Conservation (phyloP, 2,329 filamentous ascomycete species). For the Lecanoromycetidae sp. region DNA sequence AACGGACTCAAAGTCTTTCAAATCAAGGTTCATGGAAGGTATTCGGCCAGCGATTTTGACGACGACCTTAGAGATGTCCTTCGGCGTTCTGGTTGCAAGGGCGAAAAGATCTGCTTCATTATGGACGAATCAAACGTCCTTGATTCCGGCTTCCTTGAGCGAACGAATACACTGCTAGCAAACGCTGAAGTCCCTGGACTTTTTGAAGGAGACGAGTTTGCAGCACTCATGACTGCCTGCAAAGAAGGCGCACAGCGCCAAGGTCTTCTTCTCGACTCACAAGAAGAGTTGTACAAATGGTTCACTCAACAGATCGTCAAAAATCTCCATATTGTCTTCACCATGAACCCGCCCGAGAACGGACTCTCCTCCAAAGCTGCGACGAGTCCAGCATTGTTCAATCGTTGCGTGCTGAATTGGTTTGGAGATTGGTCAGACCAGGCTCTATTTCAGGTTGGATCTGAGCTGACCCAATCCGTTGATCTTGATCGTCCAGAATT, state of each 20-base stretch:
- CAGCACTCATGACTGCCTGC: conserved; percentile 97
- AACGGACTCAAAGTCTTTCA: conserved; percentile 98
- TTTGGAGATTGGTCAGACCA: conserved; percentile 99
- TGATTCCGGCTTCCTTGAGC: conserved; percentile 94
- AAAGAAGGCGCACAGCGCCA: conserved; percentile 96
- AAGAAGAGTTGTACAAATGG: conserved; percentile 99
- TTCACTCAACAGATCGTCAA: conserved; percentile 99
- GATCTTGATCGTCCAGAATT: conserved; percentile 86
- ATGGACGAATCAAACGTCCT: conserved; percentile 99
- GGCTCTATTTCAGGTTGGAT: conserved; percentile 92
- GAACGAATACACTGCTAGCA: conserved; percentile 97
- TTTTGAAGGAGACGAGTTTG: conserved; percentile 97
- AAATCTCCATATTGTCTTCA: conserved; percentile 98
- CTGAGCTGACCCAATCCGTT: conserved; percentile 89
- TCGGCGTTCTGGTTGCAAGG: conserved; percentile 87
- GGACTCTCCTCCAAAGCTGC: conserved; percentile 91
- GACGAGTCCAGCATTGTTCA: conserved; percentile 96
- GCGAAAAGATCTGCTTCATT: conserved; percentile 99
- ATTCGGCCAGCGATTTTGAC: conserved; percentile 96
- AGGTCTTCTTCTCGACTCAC: conserved; percentile 86
- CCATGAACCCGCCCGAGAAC: conserved; percentile 97
- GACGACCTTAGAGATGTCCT: conserved; percentile 92
- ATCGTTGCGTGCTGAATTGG: conserved; percentile 99
- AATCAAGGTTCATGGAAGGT: conserved; percentile 98
- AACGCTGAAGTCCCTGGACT: conserved; percentile 98